A percentile compares a stretch with the other conserved stretches of the same genome.
Evolutionary conservation across 768 basidiomycete genomes (phyloP).

Genomic region (Imleria badia): DNA sequence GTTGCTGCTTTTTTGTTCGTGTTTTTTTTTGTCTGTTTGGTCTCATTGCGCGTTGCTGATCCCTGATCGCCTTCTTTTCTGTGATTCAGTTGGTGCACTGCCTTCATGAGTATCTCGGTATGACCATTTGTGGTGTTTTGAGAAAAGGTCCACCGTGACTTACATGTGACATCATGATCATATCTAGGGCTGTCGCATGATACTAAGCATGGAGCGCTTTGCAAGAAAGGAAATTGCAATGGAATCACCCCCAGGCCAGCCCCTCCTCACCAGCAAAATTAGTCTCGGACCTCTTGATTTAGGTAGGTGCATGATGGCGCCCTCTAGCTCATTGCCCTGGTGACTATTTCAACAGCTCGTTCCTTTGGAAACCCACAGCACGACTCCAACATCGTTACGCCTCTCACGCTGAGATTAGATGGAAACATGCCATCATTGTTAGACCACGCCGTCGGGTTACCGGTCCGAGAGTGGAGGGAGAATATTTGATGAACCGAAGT

Average conservation of each 20-base stretch:
- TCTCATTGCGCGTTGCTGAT: not conserved
- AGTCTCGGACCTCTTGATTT: not conserved
- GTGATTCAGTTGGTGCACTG: conserved; percentile 13
- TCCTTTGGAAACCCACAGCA: not conserved
- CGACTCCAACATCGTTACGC: not conserved
- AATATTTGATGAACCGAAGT: not conserved
- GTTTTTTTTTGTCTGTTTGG: not conserved
- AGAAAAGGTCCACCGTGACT: not conserved
- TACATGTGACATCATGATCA: not conserved
- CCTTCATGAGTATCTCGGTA: conserved; percentile 15
- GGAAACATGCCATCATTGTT: not conserved
- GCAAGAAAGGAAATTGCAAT: not conserved
- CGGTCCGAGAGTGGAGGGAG: not conserved
- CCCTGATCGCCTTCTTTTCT: not conserved
- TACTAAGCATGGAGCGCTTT: conserved; percentile 26
- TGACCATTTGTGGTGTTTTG: not conserved
- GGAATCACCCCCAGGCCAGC: not conserved
- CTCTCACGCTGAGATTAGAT: not conserved
- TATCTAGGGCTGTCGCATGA: conserved; percentile 25
- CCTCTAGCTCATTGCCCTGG: no score
- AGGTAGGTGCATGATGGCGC: not conserved
- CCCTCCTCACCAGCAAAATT: conserved; percentile 13
- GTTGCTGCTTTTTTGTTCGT: conserved; percentile 8
- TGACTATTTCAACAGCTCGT: not conserved
- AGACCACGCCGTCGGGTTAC: not conserved